Evolutionary conservation across 352 stramenopile species (phyloP).

Genomic region (Thalassiosira hispida): DNA sequence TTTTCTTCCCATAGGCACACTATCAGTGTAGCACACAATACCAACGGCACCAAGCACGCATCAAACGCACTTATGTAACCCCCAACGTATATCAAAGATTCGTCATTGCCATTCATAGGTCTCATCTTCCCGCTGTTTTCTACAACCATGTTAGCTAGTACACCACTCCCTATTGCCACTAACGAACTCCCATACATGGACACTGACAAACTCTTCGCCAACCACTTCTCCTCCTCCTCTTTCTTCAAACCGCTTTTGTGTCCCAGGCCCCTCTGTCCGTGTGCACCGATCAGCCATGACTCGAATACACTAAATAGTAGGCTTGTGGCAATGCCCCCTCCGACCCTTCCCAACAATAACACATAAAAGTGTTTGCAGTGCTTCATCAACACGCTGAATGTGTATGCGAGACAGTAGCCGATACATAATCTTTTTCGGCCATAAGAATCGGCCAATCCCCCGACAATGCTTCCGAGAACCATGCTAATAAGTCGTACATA

Average conservation of each 20-base stretch:
- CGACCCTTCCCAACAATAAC: constrained; percentile 89
- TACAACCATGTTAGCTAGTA: constrained; percentile 40
- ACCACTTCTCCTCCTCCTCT: constrained; percentile 55
- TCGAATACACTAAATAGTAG: constrained; percentile 95
- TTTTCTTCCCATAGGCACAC: constrained; percentile 38
- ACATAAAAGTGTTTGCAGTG: constrained; percentile 83
- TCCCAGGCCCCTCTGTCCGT: constrained; percentile 23
- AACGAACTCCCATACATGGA: constrained; percentile 39
- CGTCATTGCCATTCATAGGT: constrained; percentile 8
- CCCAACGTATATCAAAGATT: constrained; percentile 5
- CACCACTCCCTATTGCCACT: constrained; percentile 23
- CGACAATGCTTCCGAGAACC: constrained; percentile 90
- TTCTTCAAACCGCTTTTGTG: constrained; percentile 57
- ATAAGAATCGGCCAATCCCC: constrained; percentile 88
- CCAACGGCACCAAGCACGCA: constrained; percentile 23
- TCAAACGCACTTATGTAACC: constrained; percentile 40
- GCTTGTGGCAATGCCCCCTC: constrained; percentile 92
- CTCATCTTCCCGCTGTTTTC: constrained; percentile 43
- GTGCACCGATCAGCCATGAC: constrained; percentile 87
- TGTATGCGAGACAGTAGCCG: constrained; percentile 75
- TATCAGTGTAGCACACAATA: constrained; percentile 31
- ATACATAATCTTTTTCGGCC: constrained; percentile 85
- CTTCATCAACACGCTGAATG: constrained; percentile 61
- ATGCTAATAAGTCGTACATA: constrained; percentile 26
- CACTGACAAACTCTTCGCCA: constrained; percentile 33